Evolutionary conservation across 2,329 filamentous ascomycete species (phyloP), one percentile per base, ranked within the genome.

Genomic region (Monascus ruber): DNA sequence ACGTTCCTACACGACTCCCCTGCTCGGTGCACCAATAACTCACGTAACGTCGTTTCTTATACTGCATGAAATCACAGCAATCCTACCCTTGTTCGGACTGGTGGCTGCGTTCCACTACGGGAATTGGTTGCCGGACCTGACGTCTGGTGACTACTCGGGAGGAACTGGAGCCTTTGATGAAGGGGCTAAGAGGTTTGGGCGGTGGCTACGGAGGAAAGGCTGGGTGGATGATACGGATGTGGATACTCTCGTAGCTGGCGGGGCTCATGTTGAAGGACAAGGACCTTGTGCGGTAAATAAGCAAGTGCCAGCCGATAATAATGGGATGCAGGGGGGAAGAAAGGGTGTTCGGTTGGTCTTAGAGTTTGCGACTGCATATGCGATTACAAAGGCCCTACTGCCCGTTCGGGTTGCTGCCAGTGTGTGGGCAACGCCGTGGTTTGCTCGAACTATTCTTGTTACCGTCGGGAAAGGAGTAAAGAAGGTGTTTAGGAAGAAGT

Each of bases 361-460:
- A 24, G 77, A 81, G 60, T 76, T 96, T 47, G 91, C 85, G 24
- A 82, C 91, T 17, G 88, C 91, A 4, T 98, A 91, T 68, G 83
- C 86, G 1, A 74, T 95, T 46, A 93, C 86, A 1, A 98, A 98
- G 65, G 79, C 78, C 10, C 56, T 96, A 42, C 60, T 98, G 46
- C 86, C 91, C 0, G 53, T 84, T 8, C 74, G 91, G 49, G 75
- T 98, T 44, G 66, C 81, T 25, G 63, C 77, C 5, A 94, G 88
- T 64, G 73, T 93, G 4, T 94, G 84, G 85, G 82, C 76, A 9
- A 94, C 91, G 35, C 91, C 91, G 4, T 93, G 85, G 83, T 93
- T 96, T 70, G 88, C 88, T 1, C 74, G 79, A 33, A 65, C 75
- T 24, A 65, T 84, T 31, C 62, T 83, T 8, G 54, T 67, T 29